Conservation (phyloP, 441 rosid genomes). For the Erodium moschatum region DNA sequence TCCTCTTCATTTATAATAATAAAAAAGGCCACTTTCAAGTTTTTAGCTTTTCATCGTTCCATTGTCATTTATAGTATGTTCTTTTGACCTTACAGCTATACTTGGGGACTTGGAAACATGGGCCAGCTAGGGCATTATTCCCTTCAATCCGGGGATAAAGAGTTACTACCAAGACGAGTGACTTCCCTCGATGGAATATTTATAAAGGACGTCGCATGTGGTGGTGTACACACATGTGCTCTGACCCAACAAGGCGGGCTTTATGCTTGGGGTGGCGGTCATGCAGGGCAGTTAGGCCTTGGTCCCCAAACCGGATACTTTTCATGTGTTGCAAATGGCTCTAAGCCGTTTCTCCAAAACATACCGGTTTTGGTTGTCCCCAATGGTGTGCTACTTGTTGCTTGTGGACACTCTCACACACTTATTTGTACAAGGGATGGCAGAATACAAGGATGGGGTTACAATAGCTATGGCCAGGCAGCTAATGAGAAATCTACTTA, state of each 20-base stretch:
- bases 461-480: constrained; percentile 92
- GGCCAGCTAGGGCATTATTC: constrained; percentile 94
- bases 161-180: constrained; percentile 79
- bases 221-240: constrained; percentile 86
- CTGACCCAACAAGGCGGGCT: constrained; percentile 67
- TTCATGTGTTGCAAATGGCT: constrained; percentile 51
- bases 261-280: constrained; percentile 94
- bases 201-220: constrained; percentile 72
- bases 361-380: constrained; percentile 69
- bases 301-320: constrained; percentile 70
- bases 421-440: constrained; percentile 68
- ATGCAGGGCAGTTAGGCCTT: constrained; percentile 81
- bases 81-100: constrained; percentile 47
- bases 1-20: neutral
- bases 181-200: constrained; percentile 67
- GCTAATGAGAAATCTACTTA: constrained; percentile 75
- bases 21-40: too few relatives aligned
- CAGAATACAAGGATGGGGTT: constrained; percentile 87
- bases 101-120: constrained; percentile 89
- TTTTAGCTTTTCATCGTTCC: neutral
- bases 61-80: constrained; percentile 21
- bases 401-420: constrained; percentile 92
- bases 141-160: constrained; percentile 80
- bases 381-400: constrained; percentile 61
- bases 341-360: constrained; percentile 51